A percentile compares a stretch with the other conserved stretches of the same genome.
Conservation (phyloP, 1,139 yeast species). For the Geotrichum carabidarum region DNA sequence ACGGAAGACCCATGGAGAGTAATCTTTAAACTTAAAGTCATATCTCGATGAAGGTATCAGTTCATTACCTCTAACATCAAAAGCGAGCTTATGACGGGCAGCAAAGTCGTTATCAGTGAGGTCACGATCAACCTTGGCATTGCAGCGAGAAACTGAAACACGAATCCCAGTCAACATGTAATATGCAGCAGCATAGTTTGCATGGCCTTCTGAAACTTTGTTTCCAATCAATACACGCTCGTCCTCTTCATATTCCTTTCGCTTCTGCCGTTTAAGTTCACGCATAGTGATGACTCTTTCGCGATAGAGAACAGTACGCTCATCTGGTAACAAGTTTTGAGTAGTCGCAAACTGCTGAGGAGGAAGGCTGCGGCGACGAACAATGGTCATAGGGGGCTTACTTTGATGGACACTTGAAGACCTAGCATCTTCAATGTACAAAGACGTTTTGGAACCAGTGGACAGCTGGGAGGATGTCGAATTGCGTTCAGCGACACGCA, state of each 20-base stretch:
- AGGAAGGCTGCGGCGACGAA: slow-evolving; percentile 18
- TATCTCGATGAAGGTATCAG: slow-evolving; percentile 88
- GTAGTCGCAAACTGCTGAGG: slow-evolving; percentile 15
- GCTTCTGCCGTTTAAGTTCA: slow-evolving; percentile 39
- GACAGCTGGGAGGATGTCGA: slow-evolving; percentile 4
- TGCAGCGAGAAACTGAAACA: slow-evolving; percentile 85
- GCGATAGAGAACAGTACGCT: slow-evolving; percentile 17
- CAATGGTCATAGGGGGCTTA: slow-evolving; percentile 16
- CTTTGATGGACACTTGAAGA: slow-evolving; percentile 14
- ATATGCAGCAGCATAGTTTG: slow-evolving; percentile 88
- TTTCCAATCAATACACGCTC: slow-evolving; percentile 71
- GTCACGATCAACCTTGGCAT: slow-evolving; percentile 74
- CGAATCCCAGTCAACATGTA: slow-evolving; percentile 96
- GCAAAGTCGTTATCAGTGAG: slow-evolving; percentile 66
- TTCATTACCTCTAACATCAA: slow-evolving; percentile 84
- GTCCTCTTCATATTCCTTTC: slow-evolving; percentile 48
- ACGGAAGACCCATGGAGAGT: slow-evolving; percentile 89
- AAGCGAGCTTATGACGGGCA: slow-evolving; percentile 70
- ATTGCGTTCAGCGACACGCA: not conserved
- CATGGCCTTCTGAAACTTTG: slow-evolving; percentile 86
- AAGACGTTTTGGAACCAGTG: not conserved
- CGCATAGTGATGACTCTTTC: slow-evolving; percentile 30
- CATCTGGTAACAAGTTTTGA: slow-evolving; percentile 12
- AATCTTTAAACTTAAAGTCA: slow-evolving; percentile 95
- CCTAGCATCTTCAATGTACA: not conserved